phyloP scores from a whole-genome alignment of 495 filamentous ascomycete species.

The Aspergillus panamensis region DNA sequence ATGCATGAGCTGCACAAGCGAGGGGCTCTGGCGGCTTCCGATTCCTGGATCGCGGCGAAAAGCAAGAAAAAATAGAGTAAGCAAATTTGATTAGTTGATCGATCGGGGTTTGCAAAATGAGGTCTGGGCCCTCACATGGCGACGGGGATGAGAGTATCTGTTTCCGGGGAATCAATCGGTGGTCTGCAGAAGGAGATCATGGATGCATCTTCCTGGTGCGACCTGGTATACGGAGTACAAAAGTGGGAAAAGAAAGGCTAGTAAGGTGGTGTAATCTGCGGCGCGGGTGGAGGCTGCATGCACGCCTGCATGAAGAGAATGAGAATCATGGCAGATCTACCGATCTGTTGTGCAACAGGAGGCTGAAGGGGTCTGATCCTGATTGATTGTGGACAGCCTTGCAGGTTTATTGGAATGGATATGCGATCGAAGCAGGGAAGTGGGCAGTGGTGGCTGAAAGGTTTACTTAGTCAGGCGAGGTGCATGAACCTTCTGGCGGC shows the following conservation, averaged over 20 bases:
- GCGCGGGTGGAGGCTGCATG: neutral
- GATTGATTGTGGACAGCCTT: slow-evolving; percentile 10
- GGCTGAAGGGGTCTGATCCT: slow-evolving; percentile 20
- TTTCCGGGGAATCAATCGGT: slow-evolving; percentile 6
- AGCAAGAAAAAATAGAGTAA: neutral
- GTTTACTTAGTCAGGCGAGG: neutral
- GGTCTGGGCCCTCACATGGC: slow-evolving; percentile 1
- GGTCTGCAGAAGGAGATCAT: slow-evolving; percentile 8
- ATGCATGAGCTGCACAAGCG: too few species aligned
- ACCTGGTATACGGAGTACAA: neutral
- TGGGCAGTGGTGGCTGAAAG: slow-evolving; percentile 6
- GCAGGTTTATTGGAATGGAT: slow-evolving; percentile 14
- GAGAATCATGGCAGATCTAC: slow-evolving; percentile 15
- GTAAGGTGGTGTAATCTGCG: neutral
- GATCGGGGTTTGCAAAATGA: neutral
- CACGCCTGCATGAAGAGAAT: slow-evolving; percentile 9
- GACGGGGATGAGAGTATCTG: neutral
- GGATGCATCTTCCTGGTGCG: neutral
- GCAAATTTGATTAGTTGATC: neutral
- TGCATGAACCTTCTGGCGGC: slow-evolving; percentile 2
- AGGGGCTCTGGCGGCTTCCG: neutral
- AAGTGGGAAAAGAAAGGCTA: neutral
- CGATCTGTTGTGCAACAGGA: slow-evolving; percentile 18
- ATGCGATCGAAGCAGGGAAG: slow-evolving; percentile 18
- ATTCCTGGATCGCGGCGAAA: neutral